Evolutionary conservation across 345 rosid species (phyloP).

Genomic region (Geranium rotundifolium): DNA sequence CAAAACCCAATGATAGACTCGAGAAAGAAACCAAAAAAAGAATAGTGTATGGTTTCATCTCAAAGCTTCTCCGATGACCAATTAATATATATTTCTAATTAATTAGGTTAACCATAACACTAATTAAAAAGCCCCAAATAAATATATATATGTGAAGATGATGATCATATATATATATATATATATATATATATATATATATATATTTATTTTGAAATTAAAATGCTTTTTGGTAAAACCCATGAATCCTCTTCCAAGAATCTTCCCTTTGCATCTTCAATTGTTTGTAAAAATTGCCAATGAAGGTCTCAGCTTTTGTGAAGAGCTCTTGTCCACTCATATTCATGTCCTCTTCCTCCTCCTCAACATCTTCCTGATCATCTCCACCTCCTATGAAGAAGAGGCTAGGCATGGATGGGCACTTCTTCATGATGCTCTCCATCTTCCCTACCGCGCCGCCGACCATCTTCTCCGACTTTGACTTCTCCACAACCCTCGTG

Average conservation of each 20-base stretch:
- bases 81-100: too few species aligned
- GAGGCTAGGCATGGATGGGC: slow-evolving; percentile 49
- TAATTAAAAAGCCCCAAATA: too few species aligned
- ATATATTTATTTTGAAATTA: slow-evolving; percentile 1
- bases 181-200: too few species aligned
- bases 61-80: too few species aligned
- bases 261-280: slow-evolving; percentile 67
- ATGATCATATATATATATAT: too few species aligned
- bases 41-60: too few species aligned
- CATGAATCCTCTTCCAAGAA: slow-evolving; percentile 46
- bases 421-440: slow-evolving; percentile 24
- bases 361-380: slow-evolving; percentile 11
- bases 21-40: too few species aligned
- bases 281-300: slow-evolving; percentile 54
- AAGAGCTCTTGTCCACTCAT: slow-evolving; percentile 41
- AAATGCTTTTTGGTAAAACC: slow-evolving; percentile 33
- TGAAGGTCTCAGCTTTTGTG: slow-evolving; percentile 49
- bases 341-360: slow-evolving; percentile 14
- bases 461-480: slow-evolving; percentile 20
- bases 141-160: background rate
- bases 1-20: too few species aligned
- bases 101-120: too few species aligned
- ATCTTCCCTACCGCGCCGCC: slow-evolving; percentile 6
- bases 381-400: slow-evolving; percentile 48
- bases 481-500: slow-evolving; percentile 21